These are phyloP conservation scores for Thelonectria discophora DNA, from an alignment of 2,329 filamentous ascomycete species.

Conservation along the genomic window DNA sequence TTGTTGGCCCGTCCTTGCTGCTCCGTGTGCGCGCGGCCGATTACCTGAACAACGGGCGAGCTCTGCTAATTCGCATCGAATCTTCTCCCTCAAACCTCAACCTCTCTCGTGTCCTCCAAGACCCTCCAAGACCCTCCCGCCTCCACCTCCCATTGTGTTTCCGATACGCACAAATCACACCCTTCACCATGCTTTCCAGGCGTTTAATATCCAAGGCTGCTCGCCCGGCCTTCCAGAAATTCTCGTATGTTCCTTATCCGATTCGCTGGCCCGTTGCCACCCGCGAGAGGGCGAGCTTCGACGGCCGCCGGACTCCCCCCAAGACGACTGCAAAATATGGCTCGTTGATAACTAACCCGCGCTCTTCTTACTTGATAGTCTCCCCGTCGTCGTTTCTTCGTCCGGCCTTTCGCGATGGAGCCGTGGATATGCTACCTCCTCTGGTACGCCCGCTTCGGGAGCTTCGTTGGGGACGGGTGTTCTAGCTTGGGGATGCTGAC, in stretches of 20 bases:
- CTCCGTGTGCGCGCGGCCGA: slow-evolving; percentile 31
- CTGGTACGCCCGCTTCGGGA: slow-evolving; percentile 55
- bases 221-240: slow-evolving; percentile 64
- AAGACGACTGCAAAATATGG: slow-evolving; percentile 27
- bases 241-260: slow-evolving; percentile 55
- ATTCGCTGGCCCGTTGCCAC: slow-evolving; percentile 10
- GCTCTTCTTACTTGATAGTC: slow-evolving; percentile 47
- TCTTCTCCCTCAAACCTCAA: slow-evolving; percentile 31
- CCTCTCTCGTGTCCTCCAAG: slow-evolving; percentile 33
- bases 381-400: slow-evolving; percentile 59
- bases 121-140: slow-evolving; percentile 23
- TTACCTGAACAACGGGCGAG: slow-evolving; percentile 30
- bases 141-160: slow-evolving; percentile 38
- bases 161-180: slow-evolving; percentile 38
- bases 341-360: slow-evolving; percentile 38
- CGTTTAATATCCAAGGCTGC: slow-evolving; percentile 68
- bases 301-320: slow-evolving; percentile 23
- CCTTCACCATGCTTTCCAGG: slow-evolving; percentile 65
- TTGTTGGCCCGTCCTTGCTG: slow-evolving; percentile 7
- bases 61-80: slow-evolving; percentile 32
- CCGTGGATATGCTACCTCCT: slow-evolving; percentile 66
- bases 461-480: neutral
- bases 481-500: slow-evolving; percentile 31
- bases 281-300: slow-evolving; percentile 17
- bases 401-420: slow-evolving; percentile 60